Evolutionary conservation across 106 monocot species (phyloP), one percentile per base, ranked within the genome.

Genomic region (Xerophyta viscosa): DNA sequence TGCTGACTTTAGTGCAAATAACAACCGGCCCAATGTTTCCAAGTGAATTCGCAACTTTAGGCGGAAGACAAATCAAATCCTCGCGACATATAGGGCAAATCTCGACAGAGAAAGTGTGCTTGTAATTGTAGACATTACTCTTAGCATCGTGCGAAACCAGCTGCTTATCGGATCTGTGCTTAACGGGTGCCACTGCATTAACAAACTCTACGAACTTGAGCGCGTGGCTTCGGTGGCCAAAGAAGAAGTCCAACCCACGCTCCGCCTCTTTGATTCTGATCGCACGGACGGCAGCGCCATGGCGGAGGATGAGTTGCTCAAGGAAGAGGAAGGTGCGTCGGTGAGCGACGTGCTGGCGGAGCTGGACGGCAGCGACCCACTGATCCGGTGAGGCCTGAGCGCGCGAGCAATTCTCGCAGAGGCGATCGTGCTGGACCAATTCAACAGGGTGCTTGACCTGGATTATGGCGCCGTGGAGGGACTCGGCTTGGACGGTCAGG

Each of bases 341-440:
- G 37, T 92, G 92, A 11, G 79, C 29, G 8, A 92, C 92, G 30
- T 92, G 87, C 68, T 92, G 92, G 24, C 92, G 66, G 25, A 96
- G 76, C 72, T 96, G 94, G 42, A 96, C 94, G 17, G 76, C 71
- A 29, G 94, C 94, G 30, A 66, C 44, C 94, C 94, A 96, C 67
- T 96, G 88, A 46, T 96, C 94, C 2, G 94, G 94, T 45, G 81
- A 81, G 25, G 88, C 84, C 52, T 78, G 69, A n/a, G 50, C 48
- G 24, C 88, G 68, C 15, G 81, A 58, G 54, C 94, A 96, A 14
- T 64, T 22, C 17, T 78, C 78, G 61, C 94, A 96, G 54, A 96
- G 81, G 31, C 72, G 73, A 44, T 96, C 94, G 19, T 76, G 71
- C 37, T 81, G 69, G 11, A 66, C 70, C 62, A 75, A 79, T 58